Evolutionary conservation across 495 filamentous ascomycete species (phyloP).

Genomic region (Aspergillus incahuasiensis): DNA sequence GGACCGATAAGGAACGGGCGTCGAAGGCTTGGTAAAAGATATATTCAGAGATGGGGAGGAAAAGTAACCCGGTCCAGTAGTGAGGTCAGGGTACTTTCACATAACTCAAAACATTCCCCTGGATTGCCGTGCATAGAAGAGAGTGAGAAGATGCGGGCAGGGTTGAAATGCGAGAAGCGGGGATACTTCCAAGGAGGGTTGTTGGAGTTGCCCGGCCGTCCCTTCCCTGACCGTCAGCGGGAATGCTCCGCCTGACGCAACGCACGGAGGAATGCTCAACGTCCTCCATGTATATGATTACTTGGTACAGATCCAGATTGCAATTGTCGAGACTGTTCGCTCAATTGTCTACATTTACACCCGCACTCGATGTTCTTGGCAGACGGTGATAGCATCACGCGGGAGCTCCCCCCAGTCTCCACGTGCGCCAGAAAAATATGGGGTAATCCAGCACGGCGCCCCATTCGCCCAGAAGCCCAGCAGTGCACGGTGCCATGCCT

Average conservation of each 20-base stretch:
- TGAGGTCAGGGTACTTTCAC: constrained; percentile 2
- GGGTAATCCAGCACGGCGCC: constrained; percentile 1
- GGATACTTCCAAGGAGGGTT: not conserved
- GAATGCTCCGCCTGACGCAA: constrained; percentile 2
- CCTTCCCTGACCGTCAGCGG: not conserved
- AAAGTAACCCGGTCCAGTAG: constrained; percentile 12
- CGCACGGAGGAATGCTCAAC: not conserved
- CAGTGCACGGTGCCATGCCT: not conserved
- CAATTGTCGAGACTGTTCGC: not conserved
- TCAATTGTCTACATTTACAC: constrained; percentile 1
- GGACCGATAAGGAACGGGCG: constrained; percentile 3
- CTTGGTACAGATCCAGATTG: not conserved
- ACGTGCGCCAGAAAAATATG: not conserved
- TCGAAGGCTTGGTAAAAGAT: not conserved
- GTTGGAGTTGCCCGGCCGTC: not conserved
- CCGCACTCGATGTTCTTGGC: not conserved
- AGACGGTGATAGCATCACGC: constrained; percentile 2
- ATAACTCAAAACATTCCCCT: constrained; percentile 5
- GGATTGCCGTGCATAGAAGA: not conserved
- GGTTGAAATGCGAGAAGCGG: constrained; percentile 4
- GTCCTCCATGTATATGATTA: not conserved
- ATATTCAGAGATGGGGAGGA: not conserved
- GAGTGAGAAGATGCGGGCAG: not conserved
- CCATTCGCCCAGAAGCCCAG: not conserved
- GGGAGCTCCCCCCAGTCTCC: not conserved